Evolutionary conservation across 345 rosid genomes (phyloP), one percentile per base, ranked within the genome.

Genomic region (Dipteronia dyeriana): DNA sequence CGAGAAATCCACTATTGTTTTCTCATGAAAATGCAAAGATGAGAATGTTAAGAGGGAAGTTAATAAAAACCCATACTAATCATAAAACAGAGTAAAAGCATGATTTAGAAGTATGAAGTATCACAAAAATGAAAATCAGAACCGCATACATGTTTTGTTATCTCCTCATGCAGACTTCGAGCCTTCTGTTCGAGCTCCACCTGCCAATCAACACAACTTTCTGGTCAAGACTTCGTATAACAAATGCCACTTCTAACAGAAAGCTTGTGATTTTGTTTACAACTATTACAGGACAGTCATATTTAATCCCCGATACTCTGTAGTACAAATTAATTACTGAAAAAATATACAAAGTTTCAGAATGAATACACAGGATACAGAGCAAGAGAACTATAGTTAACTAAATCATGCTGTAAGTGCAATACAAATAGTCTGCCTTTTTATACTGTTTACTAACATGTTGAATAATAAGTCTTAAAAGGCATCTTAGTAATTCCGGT

Each of bases 151-250:
- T 85, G 80, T 68, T 85, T 87, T 25, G 83, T 90, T 76, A 87
- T 78, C 73, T 80, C 84, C 80, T 84, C 88, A 47, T 90, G 94
- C 61, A 88, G 85, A 80, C 64, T 73, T 70, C 56, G 63, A 5
- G 87, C 90, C 81, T 87, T 90, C 79, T 87, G 79, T 71, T 45
- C 70, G 75, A 90, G 81, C 51, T 88, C 88, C 77, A 62, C 81
- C 91, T 90, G 88, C 68, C 79, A 81, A 75, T 70, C 69, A 16
- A 73, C 70, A 66, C 51, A 12, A 49, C 60, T 75, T 49, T 79
- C 59, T 19, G 23, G 80, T 65, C 60, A 77, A 69, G 34, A 25
- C 14, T 31, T n/a, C 29, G 64, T 25, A 39, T 11, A 16, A 31
- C 17, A 13, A 10, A 51, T 17, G 4, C n/a, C 25, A 23, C 19